A percentile compares a stretch with the other conserved stretches of the same genome.
phyloP scores from a whole-genome alignment of 371 early-diverging fungal species.

The Saksenaea vasiformis region DNA sequence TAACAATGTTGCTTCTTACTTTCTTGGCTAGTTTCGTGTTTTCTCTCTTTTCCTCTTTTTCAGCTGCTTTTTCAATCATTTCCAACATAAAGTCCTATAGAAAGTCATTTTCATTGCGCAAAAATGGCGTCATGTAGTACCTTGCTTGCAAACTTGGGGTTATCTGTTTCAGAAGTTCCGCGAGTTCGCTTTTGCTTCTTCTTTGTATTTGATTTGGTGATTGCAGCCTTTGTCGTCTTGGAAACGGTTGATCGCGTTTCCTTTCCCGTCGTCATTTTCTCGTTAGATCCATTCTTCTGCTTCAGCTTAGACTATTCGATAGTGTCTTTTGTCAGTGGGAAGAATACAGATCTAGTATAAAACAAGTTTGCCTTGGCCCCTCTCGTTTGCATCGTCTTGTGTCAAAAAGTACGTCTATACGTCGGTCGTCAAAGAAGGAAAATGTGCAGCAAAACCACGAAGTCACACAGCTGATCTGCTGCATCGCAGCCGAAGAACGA shows the following conservation, averaged over 20 bases:
- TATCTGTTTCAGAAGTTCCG: slow-evolving; percentile 17
- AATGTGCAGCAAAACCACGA: too few species aligned
- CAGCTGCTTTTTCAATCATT: slow-evolving; percentile 12
- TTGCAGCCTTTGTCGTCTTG: not conserved
- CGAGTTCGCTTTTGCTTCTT: not conserved
- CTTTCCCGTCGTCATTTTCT: not conserved
- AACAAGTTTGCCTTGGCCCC: too few species aligned
- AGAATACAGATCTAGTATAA: not conserved
- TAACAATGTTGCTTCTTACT: not conserved
- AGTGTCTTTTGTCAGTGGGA: not conserved
- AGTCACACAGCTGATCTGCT: too few species aligned
- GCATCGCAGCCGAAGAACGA: too few species aligned
- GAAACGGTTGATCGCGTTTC: not conserved
- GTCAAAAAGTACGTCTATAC: too few species aligned
- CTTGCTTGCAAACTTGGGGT: slow-evolving; percentile 23
- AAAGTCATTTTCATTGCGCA: not conserved
- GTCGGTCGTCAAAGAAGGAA: too few species aligned
- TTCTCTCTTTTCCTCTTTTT: slow-evolving; percentile 9
- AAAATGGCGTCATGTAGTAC: too few species aligned
- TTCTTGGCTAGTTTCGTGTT: not conserved
- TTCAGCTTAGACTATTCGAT: not conserved
- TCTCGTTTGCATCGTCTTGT: not conserved
- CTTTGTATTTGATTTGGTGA: not conserved
- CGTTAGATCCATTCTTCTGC: not conserved
- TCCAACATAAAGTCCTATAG: slow-evolving; percentile 14